These are phyloP conservation scores for Blastobotrys attinorum DNA, from an alignment of 805 yeast genomes.

Conservation along the genomic window DNA sequence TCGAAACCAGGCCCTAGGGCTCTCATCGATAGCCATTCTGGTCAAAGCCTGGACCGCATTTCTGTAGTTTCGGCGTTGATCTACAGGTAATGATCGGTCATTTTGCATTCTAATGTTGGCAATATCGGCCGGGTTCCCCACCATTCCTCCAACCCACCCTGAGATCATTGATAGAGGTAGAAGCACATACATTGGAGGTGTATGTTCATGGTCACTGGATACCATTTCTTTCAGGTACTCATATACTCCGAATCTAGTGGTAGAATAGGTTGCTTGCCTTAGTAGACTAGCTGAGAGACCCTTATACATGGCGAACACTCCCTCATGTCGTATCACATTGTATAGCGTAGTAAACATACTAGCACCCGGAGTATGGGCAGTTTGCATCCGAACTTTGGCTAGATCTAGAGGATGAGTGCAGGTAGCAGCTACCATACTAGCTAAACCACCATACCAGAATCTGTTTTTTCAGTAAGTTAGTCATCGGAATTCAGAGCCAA, in stretches of 20 bases:
- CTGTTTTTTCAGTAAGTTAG: slow-evolving; percentile 16
- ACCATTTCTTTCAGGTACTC: slow-evolving; percentile 58
- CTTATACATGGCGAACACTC: slow-evolving; percentile 55
- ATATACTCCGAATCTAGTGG: slow-evolving; percentile 81
- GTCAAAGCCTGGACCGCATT: slow-evolving; percentile 72
- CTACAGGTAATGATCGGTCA: slow-evolving; percentile 60
- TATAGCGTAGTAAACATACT: slow-evolving; percentile 53
- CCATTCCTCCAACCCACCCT: slow-evolving; percentile 76
- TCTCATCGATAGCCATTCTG: slow-evolving; percentile 55
- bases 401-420: slow-evolving; percentile 70
- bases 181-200: slow-evolving; percentile 51
- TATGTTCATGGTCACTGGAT: slow-evolving; percentile 30
- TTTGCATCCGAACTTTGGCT: slow-evolving; percentile 80
- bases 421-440: slow-evolving; percentile 34
- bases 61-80: slow-evolving; percentile 60
- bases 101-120: slow-evolving; percentile 89
- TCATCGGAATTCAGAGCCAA: background rate
- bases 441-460: slow-evolving; percentile 39
- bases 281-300: slow-evolving; percentile 77
- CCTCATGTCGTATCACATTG: slow-evolving; percentile 55
- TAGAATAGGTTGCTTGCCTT: slow-evolving; percentile 83
- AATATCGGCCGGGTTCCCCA: slow-evolving; percentile 84
- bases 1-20: slow-evolving; percentile 49
- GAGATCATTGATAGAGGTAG: slow-evolving; percentile 78
- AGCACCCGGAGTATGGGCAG: slow-evolving; percentile 62